phyloP scores from a whole-genome alignment of 176 grass and related monocot species.

The Triticum aestivum region IWGSC_CS_RefSeq_v2.1 NC_057805.1:11924265-11924764 shows the following conservation, averaged over 20 bases:
- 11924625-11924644: background rate
- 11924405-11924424: background rate
- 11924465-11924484: slow-evolving; percentile 12
- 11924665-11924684: slow-evolving; percentile 52
- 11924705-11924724: slow-evolving; percentile 53
- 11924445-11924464: slow-evolving; percentile 58
- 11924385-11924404: background rate
- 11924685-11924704: slow-evolving; percentile 6
- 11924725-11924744: no score
- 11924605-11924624: background rate
- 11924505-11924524: background rate
- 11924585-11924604: background rate
- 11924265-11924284: background rate
- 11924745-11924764: background rate
- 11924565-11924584: background rate
- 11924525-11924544: fast-evolving
- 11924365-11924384: slow-evolving; percentile 1
- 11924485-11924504: background rate
- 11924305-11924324: background rate
- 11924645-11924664: slow-evolving; percentile 28
- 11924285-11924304: no score
- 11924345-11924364: no score
- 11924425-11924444: background rate
- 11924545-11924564: background rate
- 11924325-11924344: background rate